Percentiles rank a stretch among this genome's conserved stretches.
phyloP scores from a whole-genome alignment of 495 filamentous ascomycete genomes.

The Daldinia vernicosa region DNA sequence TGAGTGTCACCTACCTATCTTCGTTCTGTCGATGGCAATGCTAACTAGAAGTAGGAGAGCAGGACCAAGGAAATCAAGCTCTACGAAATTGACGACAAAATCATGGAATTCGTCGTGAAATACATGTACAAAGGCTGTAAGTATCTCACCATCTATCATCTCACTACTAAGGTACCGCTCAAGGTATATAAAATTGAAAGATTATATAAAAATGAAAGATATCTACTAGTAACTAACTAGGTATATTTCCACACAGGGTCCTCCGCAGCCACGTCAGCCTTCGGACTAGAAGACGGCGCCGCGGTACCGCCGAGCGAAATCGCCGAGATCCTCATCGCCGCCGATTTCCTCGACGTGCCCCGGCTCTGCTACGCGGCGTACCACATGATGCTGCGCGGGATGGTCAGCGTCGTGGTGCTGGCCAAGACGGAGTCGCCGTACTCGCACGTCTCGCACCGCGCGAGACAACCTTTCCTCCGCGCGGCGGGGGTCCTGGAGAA shows the following conservation, averaged over 20 bases:
- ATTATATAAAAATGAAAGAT: too few relatives aligned
- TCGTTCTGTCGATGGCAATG: neutral
- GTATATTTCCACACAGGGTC: neutral
- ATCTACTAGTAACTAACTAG: too few relatives aligned
- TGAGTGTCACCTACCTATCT: neutral
- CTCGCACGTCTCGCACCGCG: neutral
- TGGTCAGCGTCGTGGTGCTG: neutral
- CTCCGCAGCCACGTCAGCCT: too few relatives aligned
- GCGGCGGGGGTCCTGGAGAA: neutral
- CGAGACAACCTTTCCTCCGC: neutral
- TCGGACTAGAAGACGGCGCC: too few relatives aligned
- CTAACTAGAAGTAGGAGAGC: neutral
- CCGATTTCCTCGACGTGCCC: constrained; percentile 17
- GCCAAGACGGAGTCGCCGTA: neutral
- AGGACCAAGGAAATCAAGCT: neutral
- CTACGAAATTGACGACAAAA: neutral
- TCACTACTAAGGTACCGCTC: too few relatives aligned
- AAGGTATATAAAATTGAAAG: too few relatives aligned
- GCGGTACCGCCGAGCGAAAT: neutral
- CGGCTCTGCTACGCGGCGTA: constrained; percentile 1
- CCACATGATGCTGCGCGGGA: neutral
- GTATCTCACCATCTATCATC: neutral
- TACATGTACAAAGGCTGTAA: constrained; percentile 15
- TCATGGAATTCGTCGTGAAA: neutral
- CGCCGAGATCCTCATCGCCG: neutral